Evolutionary conservation across 2,329 filamentous ascomycete genomes (phyloP).

Genomic region (Sporothrix mexicana): DNA sequence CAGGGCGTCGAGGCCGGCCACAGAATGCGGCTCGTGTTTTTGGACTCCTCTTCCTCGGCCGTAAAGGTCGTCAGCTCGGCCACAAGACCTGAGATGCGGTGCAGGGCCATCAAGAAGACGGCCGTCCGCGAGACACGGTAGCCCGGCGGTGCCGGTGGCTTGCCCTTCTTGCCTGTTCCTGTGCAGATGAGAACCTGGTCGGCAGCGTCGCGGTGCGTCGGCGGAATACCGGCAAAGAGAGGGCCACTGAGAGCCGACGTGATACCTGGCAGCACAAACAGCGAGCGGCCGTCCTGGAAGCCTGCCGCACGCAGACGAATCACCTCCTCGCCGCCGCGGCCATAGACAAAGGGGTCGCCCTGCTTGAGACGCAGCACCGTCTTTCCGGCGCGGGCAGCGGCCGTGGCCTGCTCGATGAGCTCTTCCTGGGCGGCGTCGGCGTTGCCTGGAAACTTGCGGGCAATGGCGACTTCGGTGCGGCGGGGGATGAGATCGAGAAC

Average conservation of each 20-base stretch:
- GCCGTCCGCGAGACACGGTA: conserved; percentile 80
- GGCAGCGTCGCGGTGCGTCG: conserved; percentile 85
- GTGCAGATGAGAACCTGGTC: conserved; percentile 97
- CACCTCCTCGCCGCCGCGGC: conserved; percentile 91
- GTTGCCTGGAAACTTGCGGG: conserved; percentile 96
- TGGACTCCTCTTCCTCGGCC: conserved; percentile 41
- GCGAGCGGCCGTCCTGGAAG: conserved; percentile 56
- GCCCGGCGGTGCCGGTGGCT: conserved; percentile 77
- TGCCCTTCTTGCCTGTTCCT: conserved; percentile 90
- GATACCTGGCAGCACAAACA: conserved; percentile 80
- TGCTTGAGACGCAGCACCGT: conserved; percentile 91
- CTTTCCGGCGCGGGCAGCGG: conserved; percentile 68
- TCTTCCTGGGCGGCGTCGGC: conserved; percentile 93
- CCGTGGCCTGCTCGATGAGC: conserved; percentile 77
- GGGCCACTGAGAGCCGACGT: conserved; percentile 87
- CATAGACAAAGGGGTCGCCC: conserved; percentile 95
- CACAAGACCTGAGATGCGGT: conserved; percentile 78
- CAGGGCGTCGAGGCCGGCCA: conserved; percentile 86
- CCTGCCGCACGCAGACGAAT: conserved; percentile 79
- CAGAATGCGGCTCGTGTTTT: conserved; percentile 47
- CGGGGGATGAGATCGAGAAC: conserved; percentile 91
- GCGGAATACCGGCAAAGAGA: conserved; percentile 84
- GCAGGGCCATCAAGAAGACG: conserved; percentile 93
- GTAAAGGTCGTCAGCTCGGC: conserved; percentile 65
- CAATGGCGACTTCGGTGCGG: conserved; percentile 86